Evolutionary conservation across 805 yeast species (phyloP).

Genomic region (Lachancea fermentati): DNA sequence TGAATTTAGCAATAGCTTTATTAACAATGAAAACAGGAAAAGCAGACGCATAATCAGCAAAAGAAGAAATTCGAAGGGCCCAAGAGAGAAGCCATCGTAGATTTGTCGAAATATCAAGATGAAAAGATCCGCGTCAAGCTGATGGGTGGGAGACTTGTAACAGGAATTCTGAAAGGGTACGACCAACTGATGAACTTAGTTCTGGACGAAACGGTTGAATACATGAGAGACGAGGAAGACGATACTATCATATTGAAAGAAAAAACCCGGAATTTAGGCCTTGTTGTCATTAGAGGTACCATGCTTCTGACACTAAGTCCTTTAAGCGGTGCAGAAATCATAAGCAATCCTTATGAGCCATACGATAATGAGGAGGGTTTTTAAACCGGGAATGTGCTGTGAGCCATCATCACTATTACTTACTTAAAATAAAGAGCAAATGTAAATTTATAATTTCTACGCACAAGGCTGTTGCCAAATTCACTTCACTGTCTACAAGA

Average conservation of each 20-base stretch:
- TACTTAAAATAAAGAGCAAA: too few relatives aligned
- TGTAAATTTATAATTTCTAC: background rate
- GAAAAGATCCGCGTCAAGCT: slow-evolving; percentile 69
- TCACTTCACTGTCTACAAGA: too few relatives aligned
- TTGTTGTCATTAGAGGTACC: slow-evolving; percentile 84
- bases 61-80: slow-evolving; percentile 59
- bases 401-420: background rate
- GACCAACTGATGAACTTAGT: slow-evolving; percentile 79
- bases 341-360: slow-evolving; percentile 10
- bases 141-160: slow-evolving; percentile 79
- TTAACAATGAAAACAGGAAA: slow-evolving; percentile 14
- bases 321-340: slow-evolving; percentile 29
- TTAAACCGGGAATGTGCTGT: background rate
- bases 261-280: slow-evolving; percentile 63
- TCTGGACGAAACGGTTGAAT: slow-evolving; percentile 66
- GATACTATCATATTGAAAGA: slow-evolving; percentile 43
- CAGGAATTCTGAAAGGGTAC: slow-evolving; percentile 76
- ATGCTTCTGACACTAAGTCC: slow-evolving; percentile 45
- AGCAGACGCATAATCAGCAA: slow-evolving; percentile 21
- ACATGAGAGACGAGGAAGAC: slow-evolving; percentile 52
- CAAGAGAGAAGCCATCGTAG: slow-evolving; percentile 83
- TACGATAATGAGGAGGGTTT: slow-evolving; percentile 1
- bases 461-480: too few relatives aligned
- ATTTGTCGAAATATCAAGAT: slow-evolving; percentile 71
- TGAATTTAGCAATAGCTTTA: background rate